phyloP scores from a whole-genome alignment of 164 flowering plant species.

The Magnolia kwangsiensis region DNA sequence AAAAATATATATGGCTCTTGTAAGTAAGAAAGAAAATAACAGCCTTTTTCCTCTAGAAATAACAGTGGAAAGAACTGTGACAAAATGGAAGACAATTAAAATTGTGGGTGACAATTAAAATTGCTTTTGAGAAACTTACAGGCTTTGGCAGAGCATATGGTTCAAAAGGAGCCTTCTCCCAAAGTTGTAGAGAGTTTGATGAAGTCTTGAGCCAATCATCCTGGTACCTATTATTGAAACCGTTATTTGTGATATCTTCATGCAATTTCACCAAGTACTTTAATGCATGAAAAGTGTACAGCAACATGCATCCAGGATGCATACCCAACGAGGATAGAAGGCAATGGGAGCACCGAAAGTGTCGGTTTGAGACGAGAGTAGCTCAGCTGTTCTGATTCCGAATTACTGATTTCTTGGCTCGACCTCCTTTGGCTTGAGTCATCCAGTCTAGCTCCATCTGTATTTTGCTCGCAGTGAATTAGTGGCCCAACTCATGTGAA shows the following conservation, averaged over 20 bases:
- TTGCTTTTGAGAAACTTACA: slow-evolving; percentile 39
- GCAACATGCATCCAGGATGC: slow-evolving; percentile 6
- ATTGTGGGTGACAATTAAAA: not conserved
- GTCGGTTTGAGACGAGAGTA: slow-evolving; percentile 55
- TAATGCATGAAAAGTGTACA: not conserved
- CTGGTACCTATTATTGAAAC: slow-evolving; percentile 64
- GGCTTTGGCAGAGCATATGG: slow-evolving; percentile 91
- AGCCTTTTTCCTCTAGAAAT: too few species aligned
- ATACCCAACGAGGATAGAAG: slow-evolving; percentile 98
- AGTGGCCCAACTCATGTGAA: slow-evolving; percentile 3
- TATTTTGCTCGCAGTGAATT: slow-evolving; percentile 20
- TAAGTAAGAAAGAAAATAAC: not conserved
- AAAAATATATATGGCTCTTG: not conserved
- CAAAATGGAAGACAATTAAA: not conserved
- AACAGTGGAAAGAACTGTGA: too few species aligned
- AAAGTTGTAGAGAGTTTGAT: slow-evolving; percentile 65
- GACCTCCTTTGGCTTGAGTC: slow-evolving; percentile 57
- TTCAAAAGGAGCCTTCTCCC: slow-evolving; percentile 99
- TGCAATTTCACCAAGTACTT: not conserved
- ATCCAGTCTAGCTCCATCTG: slow-evolving; percentile 60
- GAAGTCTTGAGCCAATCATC: slow-evolving; percentile 99
- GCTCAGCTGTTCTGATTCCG: slow-evolving; percentile 62
- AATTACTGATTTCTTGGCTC: slow-evolving; percentile 42
- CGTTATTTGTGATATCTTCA: not conserved
- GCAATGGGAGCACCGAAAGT: slow-evolving; percentile 66